These are phyloP conservation scores for Phragmites australis DNA, from an alignment of 176 grass and related monocot species.

Conservation along the genomic window DNA sequence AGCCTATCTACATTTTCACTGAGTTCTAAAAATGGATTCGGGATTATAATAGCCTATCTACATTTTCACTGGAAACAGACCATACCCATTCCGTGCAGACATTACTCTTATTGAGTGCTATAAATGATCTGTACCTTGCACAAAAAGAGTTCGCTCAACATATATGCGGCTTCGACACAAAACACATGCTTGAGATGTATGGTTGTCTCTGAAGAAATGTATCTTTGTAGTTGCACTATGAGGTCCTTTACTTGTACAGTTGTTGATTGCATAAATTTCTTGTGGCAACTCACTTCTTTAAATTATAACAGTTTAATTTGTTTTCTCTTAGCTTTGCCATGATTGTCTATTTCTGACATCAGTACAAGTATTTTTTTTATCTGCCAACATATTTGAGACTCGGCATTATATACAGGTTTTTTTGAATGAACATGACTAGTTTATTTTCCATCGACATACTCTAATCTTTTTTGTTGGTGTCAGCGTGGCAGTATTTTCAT, in stretches of 20 bases:
- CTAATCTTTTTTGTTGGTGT: slow-evolving; percentile 18
- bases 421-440: too few relatives aligned
- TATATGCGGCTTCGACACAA: not conserved
- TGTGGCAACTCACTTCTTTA: not conserved
- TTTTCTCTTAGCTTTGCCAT: not conserved
- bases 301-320: not conserved
- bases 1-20: not conserved
- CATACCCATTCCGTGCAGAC: not conserved
- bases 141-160: not conserved
- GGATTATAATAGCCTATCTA: not conserved
- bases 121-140: not conserved
- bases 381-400: not conserved
- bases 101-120: not conserved
- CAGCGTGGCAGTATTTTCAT: slow-evolving; percentile 85
- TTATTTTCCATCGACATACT: not conserved
- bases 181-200: too few relatives aligned
- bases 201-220: too few relatives aligned
- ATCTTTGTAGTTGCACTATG: not conserved
- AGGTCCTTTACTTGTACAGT: not conserved
- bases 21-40: not conserved
- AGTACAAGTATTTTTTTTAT: not conserved
- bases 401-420: not conserved
- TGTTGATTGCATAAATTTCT: not conserved
- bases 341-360: not conserved
- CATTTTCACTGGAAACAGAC: not conserved